Evolutionary conservation across 2,329 filamentous ascomycete genomes (phyloP).

Genomic region (Neonectria hederae): DNA sequence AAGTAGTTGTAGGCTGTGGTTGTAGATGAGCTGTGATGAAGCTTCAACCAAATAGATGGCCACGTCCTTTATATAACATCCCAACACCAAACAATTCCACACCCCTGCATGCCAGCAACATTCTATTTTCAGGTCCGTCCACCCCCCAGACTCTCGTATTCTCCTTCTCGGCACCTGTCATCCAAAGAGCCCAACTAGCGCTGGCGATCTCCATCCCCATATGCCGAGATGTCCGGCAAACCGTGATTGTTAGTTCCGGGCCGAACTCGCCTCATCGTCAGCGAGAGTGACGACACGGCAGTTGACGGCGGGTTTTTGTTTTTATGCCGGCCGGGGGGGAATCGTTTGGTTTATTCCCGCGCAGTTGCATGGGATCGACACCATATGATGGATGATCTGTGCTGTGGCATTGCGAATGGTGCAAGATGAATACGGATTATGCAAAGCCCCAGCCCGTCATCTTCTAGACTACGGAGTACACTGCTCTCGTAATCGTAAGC

Average conservation of each 20-base stretch:
- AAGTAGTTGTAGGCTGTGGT: not conserved
- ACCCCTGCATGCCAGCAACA: not conserved
- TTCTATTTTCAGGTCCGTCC: constrained; percentile 1
- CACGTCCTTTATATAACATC: not conserved
- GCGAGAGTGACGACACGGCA: not conserved
- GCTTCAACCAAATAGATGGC: not conserved
- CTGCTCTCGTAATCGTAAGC: not conserved
- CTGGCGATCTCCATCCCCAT: not conserved
- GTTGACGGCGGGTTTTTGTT: not conserved
- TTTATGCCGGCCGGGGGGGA: not conserved
- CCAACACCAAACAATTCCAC: not conserved
- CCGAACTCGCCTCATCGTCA: not conserved
- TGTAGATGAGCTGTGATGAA: not conserved
- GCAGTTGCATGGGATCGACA: not conserved
- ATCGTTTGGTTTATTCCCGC: not conserved
- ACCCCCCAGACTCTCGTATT: constrained; percentile 7
- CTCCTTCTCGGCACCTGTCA: not conserved
- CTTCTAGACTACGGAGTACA: too few relatives aligned
- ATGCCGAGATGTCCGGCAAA: not conserved
- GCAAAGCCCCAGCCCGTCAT: not conserved
- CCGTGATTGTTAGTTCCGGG: not conserved
- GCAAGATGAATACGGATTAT: not conserved
- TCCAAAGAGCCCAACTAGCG: not conserved
- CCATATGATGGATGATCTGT: not conserved
- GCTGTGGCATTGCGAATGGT: not conserved